Percentiles rank a stretch among this genome's conserved stretches.
Evolutionary conservation across 352 stramenopile genomes (phyloP).

Genomic region (Globisporangium yorkense): DNA sequence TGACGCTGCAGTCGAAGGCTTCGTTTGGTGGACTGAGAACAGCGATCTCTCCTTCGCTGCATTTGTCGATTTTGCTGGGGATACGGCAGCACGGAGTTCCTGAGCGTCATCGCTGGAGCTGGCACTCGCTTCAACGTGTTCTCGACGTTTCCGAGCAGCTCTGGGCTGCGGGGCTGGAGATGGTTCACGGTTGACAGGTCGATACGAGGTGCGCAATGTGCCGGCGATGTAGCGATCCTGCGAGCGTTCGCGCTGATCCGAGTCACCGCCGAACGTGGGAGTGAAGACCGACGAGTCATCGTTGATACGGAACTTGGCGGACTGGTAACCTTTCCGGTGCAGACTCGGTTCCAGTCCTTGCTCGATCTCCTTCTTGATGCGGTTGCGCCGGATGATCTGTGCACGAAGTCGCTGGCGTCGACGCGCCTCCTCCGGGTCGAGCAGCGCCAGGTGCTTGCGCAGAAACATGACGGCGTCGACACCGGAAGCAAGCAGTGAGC

Average conservation of each 20-base stretch:
- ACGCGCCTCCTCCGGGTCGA: conserved; percentile 49
- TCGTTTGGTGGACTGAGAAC: not conserved
- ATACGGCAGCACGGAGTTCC: not conserved
- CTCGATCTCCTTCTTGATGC: conserved; percentile 49
- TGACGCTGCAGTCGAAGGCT: not conserved
- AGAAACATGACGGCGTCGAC: conserved; percentile 31
- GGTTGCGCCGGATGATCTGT: conserved; percentile 51
- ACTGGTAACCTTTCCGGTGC: conserved; percentile 14
- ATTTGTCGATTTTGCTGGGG: not conserved
- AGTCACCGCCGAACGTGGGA: conserved; percentile 14
- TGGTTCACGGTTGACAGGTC: not conserved
- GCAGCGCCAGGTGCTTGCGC: conserved; percentile 32
- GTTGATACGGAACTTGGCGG: not conserved
- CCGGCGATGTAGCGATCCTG: conserved; percentile 6
- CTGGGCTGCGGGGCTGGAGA: not conserved
- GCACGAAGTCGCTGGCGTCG: conserved; percentile 36
- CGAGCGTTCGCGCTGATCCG: not conserved
- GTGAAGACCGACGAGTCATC: conserved; percentile 6
- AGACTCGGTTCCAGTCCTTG: conserved; percentile 34
- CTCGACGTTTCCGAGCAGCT: not conserved
- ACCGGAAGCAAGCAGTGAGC: not conserved
- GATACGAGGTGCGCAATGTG: conserved; percentile 3
- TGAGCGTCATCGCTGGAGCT: not conserved
- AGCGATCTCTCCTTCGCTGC: not conserved
- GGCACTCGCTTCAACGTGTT: not conserved